Evolutionary conservation across 2,329 filamentous ascomycete genomes (phyloP).

Genomic region (Aureobasidium sp.): DNA sequence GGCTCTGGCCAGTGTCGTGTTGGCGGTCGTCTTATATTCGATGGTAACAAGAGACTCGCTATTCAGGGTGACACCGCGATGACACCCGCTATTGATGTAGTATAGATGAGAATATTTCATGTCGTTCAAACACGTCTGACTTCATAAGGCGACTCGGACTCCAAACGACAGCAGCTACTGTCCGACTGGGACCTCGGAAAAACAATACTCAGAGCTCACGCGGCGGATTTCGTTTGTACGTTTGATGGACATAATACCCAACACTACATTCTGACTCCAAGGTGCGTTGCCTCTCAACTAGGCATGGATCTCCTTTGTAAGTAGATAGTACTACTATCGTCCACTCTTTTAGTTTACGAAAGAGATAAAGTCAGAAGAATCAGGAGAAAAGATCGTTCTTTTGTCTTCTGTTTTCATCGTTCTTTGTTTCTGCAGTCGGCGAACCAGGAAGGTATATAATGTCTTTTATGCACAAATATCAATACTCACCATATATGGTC

Average conservation of each 20-base stretch:
- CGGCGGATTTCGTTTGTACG: background rate
- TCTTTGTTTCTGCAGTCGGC: background rate
- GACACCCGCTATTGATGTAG: background rate
- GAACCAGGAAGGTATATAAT: background rate
- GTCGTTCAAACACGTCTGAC: background rate
- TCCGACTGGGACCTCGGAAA: background rate
- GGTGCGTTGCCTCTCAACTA: background rate
- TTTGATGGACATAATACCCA: background rate
- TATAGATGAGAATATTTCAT: background rate
- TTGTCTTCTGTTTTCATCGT: no score
- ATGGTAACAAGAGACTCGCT: conserved; percentile 9
- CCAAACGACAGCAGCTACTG: background rate
- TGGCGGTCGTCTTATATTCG: background rate
- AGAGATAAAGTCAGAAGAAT: background rate
- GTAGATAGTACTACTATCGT: background rate
- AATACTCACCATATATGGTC: background rate
- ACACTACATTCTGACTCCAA: background rate
- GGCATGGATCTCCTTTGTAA: background rate
- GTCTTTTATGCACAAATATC: background rate
- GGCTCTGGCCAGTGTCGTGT: background rate
- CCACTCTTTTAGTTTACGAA: background rate
- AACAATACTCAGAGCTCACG: background rate
- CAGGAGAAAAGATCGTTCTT: background rate
- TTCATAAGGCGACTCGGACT: background rate
- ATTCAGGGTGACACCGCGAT: background rate